Conservation (phyloP, 371 early-diverging fungal species). For the Basidiobolus meristosporus region DNA sequence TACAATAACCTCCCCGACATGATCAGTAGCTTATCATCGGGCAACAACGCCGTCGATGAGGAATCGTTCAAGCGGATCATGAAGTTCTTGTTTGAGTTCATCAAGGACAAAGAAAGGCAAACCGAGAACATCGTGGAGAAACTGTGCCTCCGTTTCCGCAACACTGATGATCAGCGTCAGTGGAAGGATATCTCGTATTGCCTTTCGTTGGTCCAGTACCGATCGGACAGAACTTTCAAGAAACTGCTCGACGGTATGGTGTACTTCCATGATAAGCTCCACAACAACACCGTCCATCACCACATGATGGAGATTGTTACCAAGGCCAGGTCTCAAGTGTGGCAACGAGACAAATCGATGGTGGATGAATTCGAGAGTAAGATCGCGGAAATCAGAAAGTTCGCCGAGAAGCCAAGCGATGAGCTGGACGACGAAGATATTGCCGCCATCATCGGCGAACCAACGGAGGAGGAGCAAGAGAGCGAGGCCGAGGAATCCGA, state of each 20-base stretch:
- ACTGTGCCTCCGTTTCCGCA: slow-evolving; percentile 77
- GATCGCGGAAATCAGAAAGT: no score
- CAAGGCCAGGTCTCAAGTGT: no score
- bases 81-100: slow-evolving; percentile 84
- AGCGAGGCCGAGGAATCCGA: no score
- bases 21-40: slow-evolving; percentile 63
- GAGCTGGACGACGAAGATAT: no score
- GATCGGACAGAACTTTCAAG: slow-evolving; percentile 61
- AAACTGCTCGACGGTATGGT: slow-evolving; percentile 64
- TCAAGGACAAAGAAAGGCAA: slow-evolving; percentile 37
- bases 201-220: slow-evolving; percentile 68
- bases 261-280: slow-evolving; percentile 76
- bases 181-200: slow-evolving; percentile 89
- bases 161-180: slow-evolving; percentile 45
- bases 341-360: no score
- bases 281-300: no score
- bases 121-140: slow-evolving; percentile 88
- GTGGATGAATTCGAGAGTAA: no score
- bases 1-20: slow-evolving; percentile 97
- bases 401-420: no score
- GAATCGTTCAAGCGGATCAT: slow-evolving; percentile 64
- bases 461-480: no score
- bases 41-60: slow-evolving; percentile 43
- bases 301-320: no score
- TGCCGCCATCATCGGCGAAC: no score